Conservation (phyloP, 805 yeast genomes). For the Blastobotrys peoriensis region DNA sequence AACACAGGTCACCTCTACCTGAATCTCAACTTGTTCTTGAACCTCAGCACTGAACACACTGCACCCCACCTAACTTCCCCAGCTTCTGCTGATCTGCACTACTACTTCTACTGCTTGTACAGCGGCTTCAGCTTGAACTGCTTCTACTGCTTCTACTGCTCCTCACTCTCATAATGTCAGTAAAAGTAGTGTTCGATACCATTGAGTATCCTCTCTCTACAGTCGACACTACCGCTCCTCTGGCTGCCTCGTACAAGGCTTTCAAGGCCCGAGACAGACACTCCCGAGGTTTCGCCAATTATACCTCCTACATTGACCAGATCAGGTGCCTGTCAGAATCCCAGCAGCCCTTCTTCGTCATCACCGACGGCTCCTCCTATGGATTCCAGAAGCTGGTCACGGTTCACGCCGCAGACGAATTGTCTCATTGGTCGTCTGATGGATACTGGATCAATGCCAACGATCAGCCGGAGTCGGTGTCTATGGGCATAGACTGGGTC, state of each 20-base stretch:
- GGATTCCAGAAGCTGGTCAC: background rate
- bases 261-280: background rate
- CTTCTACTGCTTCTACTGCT: too few relatives aligned
- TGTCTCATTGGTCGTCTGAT: background rate
- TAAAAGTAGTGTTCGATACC: background rate
- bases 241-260: background rate
- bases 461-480: background rate
- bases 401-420: background rate
- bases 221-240: background rate
- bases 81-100: too few relatives aligned
- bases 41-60: too few relatives aligned
- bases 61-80: too few relatives aligned
- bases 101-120: too few relatives aligned
- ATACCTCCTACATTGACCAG: background rate
- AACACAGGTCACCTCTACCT: too few relatives aligned
- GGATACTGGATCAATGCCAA: background rate
- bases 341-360: background rate
- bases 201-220: background rate
- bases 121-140: too few relatives aligned
- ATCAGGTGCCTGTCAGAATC: background rate
- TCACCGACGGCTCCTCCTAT: background rate
- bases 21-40: too few relatives aligned
- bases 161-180: too few relatives aligned
- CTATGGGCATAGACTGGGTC: background rate
- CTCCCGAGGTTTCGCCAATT: background rate